Conservation (phyloP, 2,329 filamentous ascomycete species). For the Incumbomyces lentus region DNA sequence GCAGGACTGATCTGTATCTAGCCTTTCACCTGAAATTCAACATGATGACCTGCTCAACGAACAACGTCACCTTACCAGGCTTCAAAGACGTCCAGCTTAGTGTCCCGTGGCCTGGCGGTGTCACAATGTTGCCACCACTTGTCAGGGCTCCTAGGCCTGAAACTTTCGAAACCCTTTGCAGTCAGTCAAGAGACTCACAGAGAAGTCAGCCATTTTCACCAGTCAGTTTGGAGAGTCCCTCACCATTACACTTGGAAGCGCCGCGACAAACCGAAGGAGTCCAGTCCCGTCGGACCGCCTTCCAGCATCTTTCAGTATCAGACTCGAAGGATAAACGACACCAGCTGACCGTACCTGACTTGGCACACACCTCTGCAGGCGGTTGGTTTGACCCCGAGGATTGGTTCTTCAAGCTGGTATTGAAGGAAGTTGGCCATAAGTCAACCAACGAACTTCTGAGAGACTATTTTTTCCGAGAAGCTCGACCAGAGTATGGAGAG, state of each 20-base stretch:
- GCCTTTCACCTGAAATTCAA: background rate
- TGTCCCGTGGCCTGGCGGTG: no score
- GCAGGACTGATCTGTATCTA: no score
- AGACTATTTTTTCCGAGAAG: background rate
- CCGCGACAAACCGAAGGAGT: background rate
- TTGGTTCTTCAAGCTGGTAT: slow-evolving; percentile 4
- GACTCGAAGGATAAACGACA: background rate
- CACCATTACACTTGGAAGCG: background rate
- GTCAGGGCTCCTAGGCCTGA: background rate
- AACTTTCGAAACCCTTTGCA: background rate
- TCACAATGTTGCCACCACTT: no score
- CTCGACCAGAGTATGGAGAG: slow-evolving; percentile 3
- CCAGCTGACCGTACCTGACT: background rate
- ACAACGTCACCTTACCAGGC: background rate
- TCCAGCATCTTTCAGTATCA: background rate
- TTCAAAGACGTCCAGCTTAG: no score
- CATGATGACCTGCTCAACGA: background rate
- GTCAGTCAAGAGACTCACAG: background rate
- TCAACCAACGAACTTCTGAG: background rate
- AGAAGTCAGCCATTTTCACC: background rate
- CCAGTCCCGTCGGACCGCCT: background rate
- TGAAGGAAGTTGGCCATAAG: background rate
- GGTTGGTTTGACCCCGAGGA: slow-evolving; percentile 4
- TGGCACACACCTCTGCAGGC: background rate
- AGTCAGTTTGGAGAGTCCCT: background rate